Percentiles rank a stretch among this genome's conserved stretches.
Conservation (phyloP, 2,329 filamentous ascomycete species). For the Rosellinia necatrix region DNA sequence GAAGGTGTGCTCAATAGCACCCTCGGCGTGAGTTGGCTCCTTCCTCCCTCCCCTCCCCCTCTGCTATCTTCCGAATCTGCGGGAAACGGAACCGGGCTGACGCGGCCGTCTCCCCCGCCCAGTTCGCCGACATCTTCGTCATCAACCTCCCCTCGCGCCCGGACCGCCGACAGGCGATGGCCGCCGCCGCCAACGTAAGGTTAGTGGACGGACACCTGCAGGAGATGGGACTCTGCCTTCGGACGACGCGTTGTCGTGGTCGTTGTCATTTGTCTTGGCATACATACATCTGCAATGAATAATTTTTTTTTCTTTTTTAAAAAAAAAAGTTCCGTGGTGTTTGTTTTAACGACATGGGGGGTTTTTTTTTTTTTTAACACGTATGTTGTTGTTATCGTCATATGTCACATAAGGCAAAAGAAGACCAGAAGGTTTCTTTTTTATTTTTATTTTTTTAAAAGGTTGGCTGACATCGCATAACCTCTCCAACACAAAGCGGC, state of each 20-base stretch:
- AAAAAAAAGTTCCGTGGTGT: too few species aligned
- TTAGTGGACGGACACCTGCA: constrained; percentile 43
- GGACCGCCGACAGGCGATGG: constrained; percentile 56
- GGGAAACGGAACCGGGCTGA: not conserved
- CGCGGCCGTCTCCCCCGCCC: not conserved
- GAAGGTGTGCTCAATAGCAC: constrained; percentile 29
- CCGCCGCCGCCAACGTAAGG: constrained; percentile 49
- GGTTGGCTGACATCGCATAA: constrained; percentile 4
- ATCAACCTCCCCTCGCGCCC: constrained; percentile 55
- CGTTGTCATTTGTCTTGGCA: too few species aligned
- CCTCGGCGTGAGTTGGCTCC: constrained; percentile 27
- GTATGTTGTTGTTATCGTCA: too few species aligned
- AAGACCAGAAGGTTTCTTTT: too few species aligned
- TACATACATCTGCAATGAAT: too few species aligned
- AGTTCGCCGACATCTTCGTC: constrained; percentile 60
- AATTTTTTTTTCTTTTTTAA: too few species aligned
- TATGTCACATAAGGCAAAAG: too few species aligned
- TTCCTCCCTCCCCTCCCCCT: not conserved
- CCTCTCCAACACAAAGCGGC: constrained; percentile 39
- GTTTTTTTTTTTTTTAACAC: too few species aligned
- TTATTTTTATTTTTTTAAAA: too few species aligned
- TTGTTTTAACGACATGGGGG: too few species aligned
- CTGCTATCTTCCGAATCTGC: not conserved
- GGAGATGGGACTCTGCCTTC: too few species aligned
- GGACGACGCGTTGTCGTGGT: too few species aligned